phyloP scores from a whole-genome alignment of 2,329 filamentous ascomycete genomes.

The Scolecobasidium constrictum region DNA sequence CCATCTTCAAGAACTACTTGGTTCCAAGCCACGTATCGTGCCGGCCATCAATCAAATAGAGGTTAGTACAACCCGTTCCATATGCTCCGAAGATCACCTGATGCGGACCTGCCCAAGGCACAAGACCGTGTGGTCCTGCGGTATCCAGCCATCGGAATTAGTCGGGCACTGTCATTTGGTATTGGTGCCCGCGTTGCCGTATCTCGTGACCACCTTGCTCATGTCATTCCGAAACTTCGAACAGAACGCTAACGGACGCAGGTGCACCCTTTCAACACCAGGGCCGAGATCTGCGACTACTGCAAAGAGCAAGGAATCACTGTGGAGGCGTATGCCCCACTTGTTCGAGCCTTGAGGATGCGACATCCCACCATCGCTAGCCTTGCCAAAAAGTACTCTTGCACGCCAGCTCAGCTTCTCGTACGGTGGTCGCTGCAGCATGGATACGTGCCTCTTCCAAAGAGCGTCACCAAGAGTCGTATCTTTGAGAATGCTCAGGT shows the following conservation, averaged over 20 bases:
- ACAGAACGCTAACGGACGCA: no score
- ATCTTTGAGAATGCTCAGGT: conserved; percentile 56
- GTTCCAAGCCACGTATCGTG: conserved; percentile 46
- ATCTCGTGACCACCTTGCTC: no score
- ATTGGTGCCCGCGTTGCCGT: no score
- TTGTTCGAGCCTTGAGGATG: conserved; percentile 62
- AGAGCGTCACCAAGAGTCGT: conserved; percentile 53
- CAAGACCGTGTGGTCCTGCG: no score
- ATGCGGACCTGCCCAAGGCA: no score
- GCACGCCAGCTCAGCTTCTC: conserved; percentile 62
- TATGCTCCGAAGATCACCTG: background rate
- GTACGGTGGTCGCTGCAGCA: conserved; percentile 72
- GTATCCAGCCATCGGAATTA: no score
- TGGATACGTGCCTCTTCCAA: conserved; percentile 61
- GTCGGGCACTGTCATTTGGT: no score
- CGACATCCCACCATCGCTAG: conserved; percentile 51
- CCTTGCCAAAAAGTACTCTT: conserved; percentile 57
- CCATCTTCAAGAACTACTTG: conserved; percentile 59
- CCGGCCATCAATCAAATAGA: conserved; percentile 70
- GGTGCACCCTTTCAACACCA: conserved; percentile 71
- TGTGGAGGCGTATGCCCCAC: conserved; percentile 70
- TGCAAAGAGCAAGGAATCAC: conserved; percentile 57
- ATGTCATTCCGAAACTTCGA: no score
- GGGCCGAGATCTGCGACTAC: conserved; percentile 52
- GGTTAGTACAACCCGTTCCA: background rate